phyloP scores from a whole-genome alignment of 306 rosid genomes.

The Medicago lupulina region DNA sequence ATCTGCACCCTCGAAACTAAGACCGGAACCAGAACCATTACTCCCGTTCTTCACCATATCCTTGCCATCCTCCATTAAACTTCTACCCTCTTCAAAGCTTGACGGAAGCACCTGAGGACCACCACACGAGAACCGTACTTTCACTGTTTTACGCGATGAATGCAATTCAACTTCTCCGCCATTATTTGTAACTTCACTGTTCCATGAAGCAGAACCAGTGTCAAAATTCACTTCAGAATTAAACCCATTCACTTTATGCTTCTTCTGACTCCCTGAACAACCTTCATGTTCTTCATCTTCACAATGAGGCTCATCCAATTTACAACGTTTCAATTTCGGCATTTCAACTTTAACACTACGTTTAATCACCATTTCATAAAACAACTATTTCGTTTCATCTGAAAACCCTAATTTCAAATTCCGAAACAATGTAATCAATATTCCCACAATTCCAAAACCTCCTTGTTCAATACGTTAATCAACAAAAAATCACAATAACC shows the following conservation, averaged over 20 bases:
- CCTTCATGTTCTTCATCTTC: slow-evolving; percentile 52
- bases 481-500: background rate
- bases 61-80: slow-evolving; percentile 40
- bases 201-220: slow-evolving; percentile 67
- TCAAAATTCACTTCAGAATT: slow-evolving; percentile 60
- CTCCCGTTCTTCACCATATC: slow-evolving; percentile 46
- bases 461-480: background rate
- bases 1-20: slow-evolving; percentile 52
- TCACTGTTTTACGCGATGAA: slow-evolving; percentile 44
- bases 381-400: background rate
- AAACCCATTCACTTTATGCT: slow-evolving; percentile 55
- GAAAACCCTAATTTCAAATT: slow-evolving; percentile 70
- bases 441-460: slow-evolving; percentile 40
- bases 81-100: slow-evolving; percentile 57
- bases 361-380: slow-evolving; percentile 67
- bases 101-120: slow-evolving; percentile 73
- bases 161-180: slow-evolving; percentile 62
- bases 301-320: slow-evolving; percentile 61
- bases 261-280: slow-evolving; percentile 57
- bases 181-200: slow-evolving; percentile 58
- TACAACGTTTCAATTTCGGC: slow-evolving; percentile 87
- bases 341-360: slow-evolving; percentile 73
- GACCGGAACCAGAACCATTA: slow-evolving; percentile 52
- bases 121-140: slow-evolving; percentile 51
- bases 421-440: slow-evolving; percentile 22